Conservation (phyloP, 106 monocot species). For the Phalaenopsis equestris region DNA sequence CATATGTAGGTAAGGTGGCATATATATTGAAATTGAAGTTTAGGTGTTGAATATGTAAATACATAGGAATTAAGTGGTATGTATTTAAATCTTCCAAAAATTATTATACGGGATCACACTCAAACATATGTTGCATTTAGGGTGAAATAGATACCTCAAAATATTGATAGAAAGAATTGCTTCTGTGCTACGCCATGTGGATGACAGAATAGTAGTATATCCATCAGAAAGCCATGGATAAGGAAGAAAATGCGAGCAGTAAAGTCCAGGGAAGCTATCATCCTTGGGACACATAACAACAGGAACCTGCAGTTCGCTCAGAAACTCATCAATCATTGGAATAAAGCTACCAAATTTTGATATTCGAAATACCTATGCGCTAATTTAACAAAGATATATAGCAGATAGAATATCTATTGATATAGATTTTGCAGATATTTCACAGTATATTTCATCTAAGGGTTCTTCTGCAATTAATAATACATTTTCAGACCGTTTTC, state of each 20-base stretch:
- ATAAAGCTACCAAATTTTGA: conserved; percentile 4
- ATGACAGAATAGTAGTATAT: conserved; percentile 60
- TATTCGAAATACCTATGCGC: neutral
- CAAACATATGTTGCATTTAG: neutral
- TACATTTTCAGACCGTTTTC: neutral
- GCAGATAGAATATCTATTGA: neutral
- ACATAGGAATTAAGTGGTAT: too few relatives aligned
- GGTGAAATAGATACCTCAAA: conserved; percentile 34
- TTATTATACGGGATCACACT: neutral
- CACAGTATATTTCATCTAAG: too few relatives aligned
- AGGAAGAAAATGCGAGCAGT: conserved; percentile 49
- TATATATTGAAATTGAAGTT: too few relatives aligned
- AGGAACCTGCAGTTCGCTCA: conserved; percentile 46
- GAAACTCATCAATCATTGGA: conserved; percentile 3
- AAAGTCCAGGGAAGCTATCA: conserved; percentile 86
- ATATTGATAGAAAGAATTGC: conserved; percentile 78
- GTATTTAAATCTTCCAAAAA: neutral
- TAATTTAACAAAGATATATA: neutral
- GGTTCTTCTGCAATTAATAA: neutral
- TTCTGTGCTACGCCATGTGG: conserved; percentile 69
- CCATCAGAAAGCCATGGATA: conserved; percentile 96
- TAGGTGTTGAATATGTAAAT: too few relatives aligned
- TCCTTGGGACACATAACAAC: conserved; percentile 75
- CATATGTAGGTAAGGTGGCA: too few relatives aligned
- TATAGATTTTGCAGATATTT: neutral